Base-by-base conservation (phyloP, 2,329 filamentous ascomycete species). In the Grosmannia serpens region DNA sequence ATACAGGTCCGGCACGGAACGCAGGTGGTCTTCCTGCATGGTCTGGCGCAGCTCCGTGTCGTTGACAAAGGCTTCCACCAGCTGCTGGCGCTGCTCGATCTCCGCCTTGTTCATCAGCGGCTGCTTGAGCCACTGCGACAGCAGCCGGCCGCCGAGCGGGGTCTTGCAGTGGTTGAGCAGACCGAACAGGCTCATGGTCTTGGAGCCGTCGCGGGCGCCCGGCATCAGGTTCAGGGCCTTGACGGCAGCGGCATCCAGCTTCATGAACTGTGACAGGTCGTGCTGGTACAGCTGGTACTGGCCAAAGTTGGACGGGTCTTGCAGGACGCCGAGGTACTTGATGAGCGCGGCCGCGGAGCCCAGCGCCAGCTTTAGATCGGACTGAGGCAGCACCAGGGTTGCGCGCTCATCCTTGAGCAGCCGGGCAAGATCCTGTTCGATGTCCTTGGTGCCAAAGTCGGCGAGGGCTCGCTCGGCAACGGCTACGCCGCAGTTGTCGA, bases 221-320 rank as follows among this genome's bases (percentile, higher is more conserved):
- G 94, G 95, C 91, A 99, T 97, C 44, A 99, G 80, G 67, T 99
- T 99, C 57, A 99, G 79, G 0, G 94, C 94, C 67, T 95, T 92
- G 50, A 99, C 76, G 0, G 94, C 94, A 1, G 94, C 90, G 0
- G 95, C 91, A 71, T 99, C 94, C 5, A 99, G 79, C 73, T 96
- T 99, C 94, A 99, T 99, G 70, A 90, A 99, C 67, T 99, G 91
- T 2, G 91, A 87, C 51, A 99, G 75, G 68, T 99, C 94, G 71
- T 99, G 94, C 72, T 99, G 94, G 68, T 97, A 99, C 20, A 99
- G 81, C 70, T 92, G 89, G 68, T 95, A 99, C 69, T 99, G 92
- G 3, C 95, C 94, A 70, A 96, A 97, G 72, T 99, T 99, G 58
- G 89, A 90, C 1, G 89, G 77, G 69, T 99, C 94, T 33, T 94